These are phyloP conservation scores for Botrytis porri DNA, from an alignment of 2,329 filamentous ascomycete genomes.

Conservation along the genomic window DNA sequence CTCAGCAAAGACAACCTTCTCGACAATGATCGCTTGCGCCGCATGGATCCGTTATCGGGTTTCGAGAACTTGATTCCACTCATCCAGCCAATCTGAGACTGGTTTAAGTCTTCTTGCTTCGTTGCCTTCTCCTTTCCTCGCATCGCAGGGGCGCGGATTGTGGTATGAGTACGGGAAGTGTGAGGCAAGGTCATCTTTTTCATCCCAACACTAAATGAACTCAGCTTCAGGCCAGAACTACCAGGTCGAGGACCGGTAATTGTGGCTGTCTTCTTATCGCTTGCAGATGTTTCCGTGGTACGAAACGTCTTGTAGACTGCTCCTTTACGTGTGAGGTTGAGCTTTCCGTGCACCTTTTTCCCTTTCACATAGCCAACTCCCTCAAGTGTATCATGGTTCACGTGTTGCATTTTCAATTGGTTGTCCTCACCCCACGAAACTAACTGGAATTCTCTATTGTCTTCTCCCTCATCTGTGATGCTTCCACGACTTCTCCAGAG, in stretches of 20 bases:
- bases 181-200: conserved; percentile 46
- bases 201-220: conserved; percentile 35
- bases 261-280: conserved; percentile 57
- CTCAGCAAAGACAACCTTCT: conserved; percentile 35
- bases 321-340: conserved; percentile 77
- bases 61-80: conserved; percentile 62
- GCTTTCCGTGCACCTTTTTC: conserved; percentile 57
- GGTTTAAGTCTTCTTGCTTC: conserved; percentile 41
- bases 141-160: conserved; percentile 35
- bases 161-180: conserved; percentile 26
- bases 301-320: conserved; percentile 84
- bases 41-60: conserved; percentile 25
- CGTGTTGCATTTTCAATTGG: conserved; percentile 73
- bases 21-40: conserved; percentile 28
- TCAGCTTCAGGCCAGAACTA: conserved; percentile 41
- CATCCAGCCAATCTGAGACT: conserved; percentile 66
- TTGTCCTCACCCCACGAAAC: conserved; percentile 91
- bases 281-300: conserved; percentile 59
- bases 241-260: conserved; percentile 59
- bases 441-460: conserved; percentile 86
- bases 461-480: conserved; percentile 62
- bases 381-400: conserved; percentile 61
- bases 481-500: conserved; percentile 78
- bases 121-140: conserved; percentile 33
- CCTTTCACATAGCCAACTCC: conserved; percentile 73